phyloP scores from a whole-genome alignment of 257 asterid genomes.

The Marsdenia floribunda region DNA sequence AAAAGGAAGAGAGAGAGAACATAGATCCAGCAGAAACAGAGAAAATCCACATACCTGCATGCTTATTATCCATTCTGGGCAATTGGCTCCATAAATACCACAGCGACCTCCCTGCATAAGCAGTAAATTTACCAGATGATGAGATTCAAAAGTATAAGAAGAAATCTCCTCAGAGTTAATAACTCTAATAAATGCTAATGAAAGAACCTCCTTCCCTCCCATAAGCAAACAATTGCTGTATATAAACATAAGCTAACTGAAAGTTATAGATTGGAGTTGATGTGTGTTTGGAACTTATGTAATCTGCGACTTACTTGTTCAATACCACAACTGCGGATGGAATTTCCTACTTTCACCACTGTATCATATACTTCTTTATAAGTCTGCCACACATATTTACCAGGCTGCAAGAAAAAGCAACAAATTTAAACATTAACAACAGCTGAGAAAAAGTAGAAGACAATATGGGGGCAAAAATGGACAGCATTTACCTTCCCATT shows the following conservation, averaged over 20 bases:
- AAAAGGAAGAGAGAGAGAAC: conserved; percentile 12
- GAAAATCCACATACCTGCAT: conserved; percentile 65
- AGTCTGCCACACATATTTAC: conserved; percentile 76
- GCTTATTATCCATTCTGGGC: conserved; percentile 90
- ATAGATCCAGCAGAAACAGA: neutral
- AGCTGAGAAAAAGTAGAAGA: neutral
- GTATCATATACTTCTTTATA: conserved; percentile 75
- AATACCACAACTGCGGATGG: conserved; percentile 75
- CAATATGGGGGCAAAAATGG: neutral
- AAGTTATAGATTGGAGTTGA: neutral
- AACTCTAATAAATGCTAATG: conserved; percentile 1
- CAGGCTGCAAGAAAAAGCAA: conserved; percentile 54
- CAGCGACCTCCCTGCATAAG: conserved; percentile 75
- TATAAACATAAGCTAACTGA: neutral
- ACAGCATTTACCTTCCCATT: conserved; percentile 65
- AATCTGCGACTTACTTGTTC: conserved; percentile 53
- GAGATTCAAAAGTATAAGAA: conserved; percentile 12
- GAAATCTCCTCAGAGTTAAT: neutral
- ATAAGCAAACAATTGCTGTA: neutral
- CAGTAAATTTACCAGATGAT: conserved; percentile 19
- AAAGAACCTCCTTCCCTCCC: neutral
- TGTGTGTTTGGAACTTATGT: neutral
- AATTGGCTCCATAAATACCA: conserved; percentile 93
- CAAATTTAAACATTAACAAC: conserved; percentile 16
- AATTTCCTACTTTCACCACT: conserved; percentile 72